phyloP scores from a whole-genome alignment of 208 protist species.

The Tritrichomonas musculus region DNA sequence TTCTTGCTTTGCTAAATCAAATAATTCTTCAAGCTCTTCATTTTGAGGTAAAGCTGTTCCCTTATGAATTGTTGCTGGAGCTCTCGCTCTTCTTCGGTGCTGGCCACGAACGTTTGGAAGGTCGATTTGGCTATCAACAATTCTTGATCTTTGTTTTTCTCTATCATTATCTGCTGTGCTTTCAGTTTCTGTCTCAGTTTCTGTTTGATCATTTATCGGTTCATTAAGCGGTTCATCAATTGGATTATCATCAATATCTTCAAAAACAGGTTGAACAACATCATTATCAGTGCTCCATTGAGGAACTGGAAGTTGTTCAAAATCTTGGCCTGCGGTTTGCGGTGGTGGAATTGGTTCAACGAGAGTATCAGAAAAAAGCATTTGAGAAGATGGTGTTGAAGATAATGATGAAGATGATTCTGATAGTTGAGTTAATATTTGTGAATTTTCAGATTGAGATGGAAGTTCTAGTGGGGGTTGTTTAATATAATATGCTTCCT shows the following conservation, averaged over 20 bases:
- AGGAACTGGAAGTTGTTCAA: neutral
- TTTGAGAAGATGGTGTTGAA: neutral
- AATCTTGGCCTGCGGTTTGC: neutral
- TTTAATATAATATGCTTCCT: neutral
- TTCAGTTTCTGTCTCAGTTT: neutral
- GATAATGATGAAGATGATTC: neutral
- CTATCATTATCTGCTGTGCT: neutral
- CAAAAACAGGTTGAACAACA: neutral
- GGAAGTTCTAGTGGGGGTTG: neutral
- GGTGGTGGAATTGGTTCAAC: too few species aligned
- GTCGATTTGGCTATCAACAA: neutral
- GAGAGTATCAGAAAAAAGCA: neutral
- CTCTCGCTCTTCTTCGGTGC: neutral
- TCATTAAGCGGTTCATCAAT: too few species aligned
- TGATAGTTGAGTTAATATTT: neutral
- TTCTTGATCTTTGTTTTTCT: too few species aligned
- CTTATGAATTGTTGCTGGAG: neutral
- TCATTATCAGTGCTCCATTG: neutral
- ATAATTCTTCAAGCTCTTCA: neutral
- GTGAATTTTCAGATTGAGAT: neutral
- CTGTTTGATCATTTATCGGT: neutral
- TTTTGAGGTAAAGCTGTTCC: neutral
- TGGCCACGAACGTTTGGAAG: neutral
- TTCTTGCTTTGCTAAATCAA: neutral
- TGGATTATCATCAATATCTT: neutral